Evolutionary conservation across 2,329 filamentous ascomycete genomes (phyloP).

Genomic region (Gnomoniopsis smithogilvyi): DNA sequence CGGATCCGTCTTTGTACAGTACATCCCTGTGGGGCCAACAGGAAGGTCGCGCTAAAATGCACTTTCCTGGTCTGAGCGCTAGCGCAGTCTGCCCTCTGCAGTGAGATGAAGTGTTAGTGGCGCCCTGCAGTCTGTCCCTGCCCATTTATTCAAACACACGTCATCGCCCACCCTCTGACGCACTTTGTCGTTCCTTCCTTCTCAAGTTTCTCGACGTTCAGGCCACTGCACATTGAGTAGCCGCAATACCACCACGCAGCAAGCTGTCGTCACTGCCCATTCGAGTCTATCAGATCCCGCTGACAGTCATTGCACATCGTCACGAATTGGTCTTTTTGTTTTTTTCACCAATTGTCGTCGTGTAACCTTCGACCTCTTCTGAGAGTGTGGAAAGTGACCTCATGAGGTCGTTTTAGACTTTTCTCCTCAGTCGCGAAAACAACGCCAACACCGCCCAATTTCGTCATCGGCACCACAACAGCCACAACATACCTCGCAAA

Average conservation of each 20-base stretch:
- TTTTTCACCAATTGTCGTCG: neutral
- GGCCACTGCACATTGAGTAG: neutral
- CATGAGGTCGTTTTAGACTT: constrained; percentile 17
- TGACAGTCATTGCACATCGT: neutral
- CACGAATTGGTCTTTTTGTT: neutral
- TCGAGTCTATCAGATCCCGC: neutral
- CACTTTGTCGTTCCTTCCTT: constrained; percentile 19
- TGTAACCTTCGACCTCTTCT: neutral
- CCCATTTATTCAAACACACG: constrained; percentile 20
- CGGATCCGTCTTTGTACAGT: constrained; percentile 10
- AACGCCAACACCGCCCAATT: constrained; percentile 9
- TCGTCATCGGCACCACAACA: constrained; percentile 42
- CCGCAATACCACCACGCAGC: neutral
- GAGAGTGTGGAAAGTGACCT: constrained; percentile 10
- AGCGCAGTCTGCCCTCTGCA: neutral
- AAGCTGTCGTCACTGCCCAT: constrained; percentile 1
- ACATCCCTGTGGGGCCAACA: neutral
- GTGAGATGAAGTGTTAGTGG: constrained; percentile 12
- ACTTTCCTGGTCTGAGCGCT: neutral
- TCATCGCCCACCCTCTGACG: constrained; percentile 18
- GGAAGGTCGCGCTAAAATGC: neutral
- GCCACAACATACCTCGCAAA: neutral
- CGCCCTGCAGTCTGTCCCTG: constrained; percentile 6
- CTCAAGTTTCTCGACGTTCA: constrained; percentile 13
- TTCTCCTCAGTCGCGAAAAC: neutral